These are phyloP conservation scores for Metarhizium album DNA, from an alignment of 2,329 filamentous ascomycete species.

Conservation along the genomic window DNA sequence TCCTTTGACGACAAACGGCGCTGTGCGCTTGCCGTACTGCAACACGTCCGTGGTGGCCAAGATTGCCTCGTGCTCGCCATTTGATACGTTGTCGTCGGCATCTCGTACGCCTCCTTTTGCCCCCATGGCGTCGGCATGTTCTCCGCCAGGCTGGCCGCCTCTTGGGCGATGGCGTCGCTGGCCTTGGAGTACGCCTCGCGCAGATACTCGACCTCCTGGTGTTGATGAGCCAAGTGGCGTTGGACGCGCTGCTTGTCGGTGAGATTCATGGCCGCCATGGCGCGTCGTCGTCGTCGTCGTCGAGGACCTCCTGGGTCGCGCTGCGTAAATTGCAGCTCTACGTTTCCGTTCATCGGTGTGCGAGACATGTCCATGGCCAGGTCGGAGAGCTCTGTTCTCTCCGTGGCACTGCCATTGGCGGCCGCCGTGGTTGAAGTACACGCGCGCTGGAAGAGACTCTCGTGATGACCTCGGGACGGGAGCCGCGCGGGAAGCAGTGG, in stretches of 20 bases:
- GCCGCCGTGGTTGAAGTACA: too few species aligned
- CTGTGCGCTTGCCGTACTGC: slow-evolving; percentile 19
- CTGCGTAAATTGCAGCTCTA: slow-evolving; percentile 4
- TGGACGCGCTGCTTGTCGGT: slow-evolving; percentile 18
- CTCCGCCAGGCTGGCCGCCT: slow-evolving; percentile 17
- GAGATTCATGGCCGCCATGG: slow-evolving; percentile 25
- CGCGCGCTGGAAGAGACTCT: too few species aligned
- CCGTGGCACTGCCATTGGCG: too few species aligned
- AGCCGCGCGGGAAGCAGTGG: too few species aligned
- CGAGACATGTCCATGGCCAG: neutral
- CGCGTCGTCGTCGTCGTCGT: slow-evolving; percentile 24
- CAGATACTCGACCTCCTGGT: slow-evolving; percentile 26
- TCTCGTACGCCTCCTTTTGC: slow-evolving; percentile 10
- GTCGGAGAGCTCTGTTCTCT: neutral
- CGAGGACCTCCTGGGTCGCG: slow-evolving; percentile 18
- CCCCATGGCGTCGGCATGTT: slow-evolving; percentile 21
- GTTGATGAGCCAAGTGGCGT: slow-evolving; percentile 18
- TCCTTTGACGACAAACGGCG: too few species aligned
- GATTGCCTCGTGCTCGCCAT: slow-evolving; percentile 16
- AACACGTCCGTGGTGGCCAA: slow-evolving; percentile 21
- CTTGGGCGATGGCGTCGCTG: slow-evolving; percentile 19
- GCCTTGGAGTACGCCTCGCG: slow-evolving; percentile 26
- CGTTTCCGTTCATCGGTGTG: slow-evolving; percentile 4
- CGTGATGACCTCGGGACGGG: too few species aligned
- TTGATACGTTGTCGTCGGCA: slow-evolving; percentile 20